Percentiles rank a stretch among this genome's conserved stretches.
These are phyloP conservation scores for Elsinoe perseae DNA, from an alignment of 2,329 filamentous ascomycete genomes.

Conservation along the genomic window DNA sequence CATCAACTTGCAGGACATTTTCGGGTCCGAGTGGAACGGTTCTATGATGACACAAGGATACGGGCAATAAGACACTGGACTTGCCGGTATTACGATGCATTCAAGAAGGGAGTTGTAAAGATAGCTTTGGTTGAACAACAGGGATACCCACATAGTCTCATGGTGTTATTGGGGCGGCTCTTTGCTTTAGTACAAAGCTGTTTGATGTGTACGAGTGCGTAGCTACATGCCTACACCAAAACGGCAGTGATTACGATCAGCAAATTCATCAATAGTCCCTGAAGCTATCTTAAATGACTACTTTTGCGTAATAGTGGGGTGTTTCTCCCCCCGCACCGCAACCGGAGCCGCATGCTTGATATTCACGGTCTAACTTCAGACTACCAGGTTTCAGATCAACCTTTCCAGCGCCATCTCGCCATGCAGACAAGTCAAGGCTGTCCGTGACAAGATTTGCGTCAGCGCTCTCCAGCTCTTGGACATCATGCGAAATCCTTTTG, in stretches of 20 bases:
- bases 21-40: slow-evolving; percentile 33
- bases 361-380: not conserved
- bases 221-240: not conserved
- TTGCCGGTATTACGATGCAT: not conserved
- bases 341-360: not conserved
- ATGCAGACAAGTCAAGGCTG: not conserved
- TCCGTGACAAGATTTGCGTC: not conserved
- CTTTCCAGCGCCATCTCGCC: not conserved
- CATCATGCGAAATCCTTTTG: slow-evolving; percentile 44
- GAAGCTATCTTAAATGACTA: too few relatives aligned
- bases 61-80: slow-evolving; percentile 12
- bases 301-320: not conserved
- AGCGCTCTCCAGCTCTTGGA: too few relatives aligned
- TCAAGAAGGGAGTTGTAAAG: not conserved
- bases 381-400: not conserved
- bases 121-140: slow-evolving; percentile 2
- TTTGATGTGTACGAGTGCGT: not conserved
- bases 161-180: not conserved
- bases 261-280: too few relatives aligned
- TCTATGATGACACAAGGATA: slow-evolving; percentile 23
- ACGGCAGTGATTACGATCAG: too few relatives aligned
- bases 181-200: not conserved
- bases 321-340: not conserved
- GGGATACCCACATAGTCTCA: slow-evolving; percentile 6
- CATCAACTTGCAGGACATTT: slow-evolving; percentile 32